Percentiles rank a stretch among this genome's conserved stretches.
phyloP scores from a whole-genome alignment of 129 eudicot genomes.

The Sambucus nigra region DNA sequence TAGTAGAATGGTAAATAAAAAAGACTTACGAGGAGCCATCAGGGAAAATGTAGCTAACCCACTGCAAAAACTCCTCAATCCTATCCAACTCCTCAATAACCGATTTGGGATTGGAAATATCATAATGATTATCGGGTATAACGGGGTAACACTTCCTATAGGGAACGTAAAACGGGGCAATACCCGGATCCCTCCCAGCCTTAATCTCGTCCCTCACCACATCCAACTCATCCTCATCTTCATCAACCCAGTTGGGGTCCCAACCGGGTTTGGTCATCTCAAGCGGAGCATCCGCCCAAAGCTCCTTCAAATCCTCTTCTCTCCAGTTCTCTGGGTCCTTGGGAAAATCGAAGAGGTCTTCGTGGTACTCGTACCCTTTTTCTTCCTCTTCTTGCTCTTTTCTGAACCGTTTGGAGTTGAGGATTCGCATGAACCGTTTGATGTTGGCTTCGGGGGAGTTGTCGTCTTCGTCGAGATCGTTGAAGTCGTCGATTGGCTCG shows the following conservation, averaged over 20 bases:
- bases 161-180: constrained; percentile 85
- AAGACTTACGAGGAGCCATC: constrained; percentile 85
- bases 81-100: constrained; percentile 80
- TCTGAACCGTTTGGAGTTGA: constrained; percentile 4
- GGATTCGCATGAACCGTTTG: not conserved
- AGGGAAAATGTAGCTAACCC: constrained; percentile 76
- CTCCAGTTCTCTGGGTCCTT: constrained; percentile 68
- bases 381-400: constrained; percentile 10
- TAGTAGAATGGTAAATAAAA: not conserved
- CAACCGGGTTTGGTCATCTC: constrained; percentile 40
- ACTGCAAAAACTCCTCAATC: constrained; percentile 76
- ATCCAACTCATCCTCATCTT: constrained; percentile 47
- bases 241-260: constrained; percentile 55
- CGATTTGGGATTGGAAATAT: constrained; percentile 34
- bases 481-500: constrained; percentile 1
- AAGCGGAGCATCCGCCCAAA: constrained; percentile 68
- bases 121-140: constrained; percentile 39
- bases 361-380: not conserved
- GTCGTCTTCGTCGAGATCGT: constrained; percentile 5
- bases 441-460: constrained; percentile 18
- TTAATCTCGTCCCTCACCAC: constrained; percentile 27
- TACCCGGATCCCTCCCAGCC: constrained; percentile 44
- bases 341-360: constrained; percentile 49
- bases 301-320: constrained; percentile 71
- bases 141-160: constrained; percentile 65